Evolutionary conservation across 192 early-diverging fungal species (phyloP), one percentile per base, ranked within the genome.

Genomic region (Phycomyces blakesleeanus): DNA sequence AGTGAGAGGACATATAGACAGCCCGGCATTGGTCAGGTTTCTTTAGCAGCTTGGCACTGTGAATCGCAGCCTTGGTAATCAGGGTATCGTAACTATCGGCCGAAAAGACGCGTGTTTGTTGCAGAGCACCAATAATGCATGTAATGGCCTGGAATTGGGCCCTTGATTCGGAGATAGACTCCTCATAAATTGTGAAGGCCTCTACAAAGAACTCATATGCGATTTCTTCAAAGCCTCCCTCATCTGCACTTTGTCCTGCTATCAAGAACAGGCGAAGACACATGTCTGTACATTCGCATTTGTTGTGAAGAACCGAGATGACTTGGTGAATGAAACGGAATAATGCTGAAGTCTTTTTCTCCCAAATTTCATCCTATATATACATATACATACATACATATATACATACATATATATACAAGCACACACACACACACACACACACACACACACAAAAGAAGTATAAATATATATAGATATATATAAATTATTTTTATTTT

Each of bases 191-290:
- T 0, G 92, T 96, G 57, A 99, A 91, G 20, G 96, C 95, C 84
- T 96, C 88, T 6, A 96, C 95, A 75, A 98, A 87, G 76, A 98
- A 96, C 74, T 99, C 98, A 75, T 98, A 99, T 10, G 87, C 85
- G n/a, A 93, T 81, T 62, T 98, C 96, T 67, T 97, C 95, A 69
- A 93, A 86, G 6, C 91, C 85, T 15, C 84, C 81, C 70, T 93
- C 90, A 58, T 94, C 87, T 11, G 95, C 93, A 16, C 85, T 84
- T 60, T 92, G 85, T 0, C 93, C 97, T 2, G 91, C 89, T 67
- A 92, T 71, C 64, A 99, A 74, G 68, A 89, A 96, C 63, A 98
- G 70, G 38, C 91, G 85, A 57, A 99, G 70, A n/a, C 82, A 79
- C 34, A 78, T 74, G 26, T 82, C 83, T 14, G 80, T 71, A 57